Evolutionary conservation across 768 basidiomycete genomes (phyloP).

Genomic region (Sporobolomyces pararoseus): DNA sequence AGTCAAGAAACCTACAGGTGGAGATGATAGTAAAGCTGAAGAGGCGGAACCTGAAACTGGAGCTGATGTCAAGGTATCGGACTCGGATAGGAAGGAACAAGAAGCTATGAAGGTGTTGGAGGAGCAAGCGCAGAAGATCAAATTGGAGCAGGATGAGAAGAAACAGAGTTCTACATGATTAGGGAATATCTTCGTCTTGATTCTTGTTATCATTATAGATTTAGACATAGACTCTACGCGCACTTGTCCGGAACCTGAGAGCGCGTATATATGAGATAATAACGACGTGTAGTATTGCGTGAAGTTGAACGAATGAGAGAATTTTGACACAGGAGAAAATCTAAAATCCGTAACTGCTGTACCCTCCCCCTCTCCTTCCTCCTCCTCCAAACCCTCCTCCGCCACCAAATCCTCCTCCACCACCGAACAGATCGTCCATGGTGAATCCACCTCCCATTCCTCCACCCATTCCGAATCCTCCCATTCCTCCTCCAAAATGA

Average conservation of each 20-base stretch:
- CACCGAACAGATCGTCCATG: constrained; percentile 39
- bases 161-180: not conserved
- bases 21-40: constrained; percentile 22
- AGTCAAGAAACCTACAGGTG: constrained; percentile 31
- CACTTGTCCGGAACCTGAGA: too few relatives aligned
- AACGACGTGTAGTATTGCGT: too few relatives aligned
- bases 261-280: too few relatives aligned
- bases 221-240: too few relatives aligned
- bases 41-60: constrained; percentile 1
- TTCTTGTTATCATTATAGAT: not conserved
- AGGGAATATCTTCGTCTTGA: not conserved
- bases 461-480: constrained; percentile 37
- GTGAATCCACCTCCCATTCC: constrained; percentile 34
- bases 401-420: not conserved
- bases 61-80: not conserved
- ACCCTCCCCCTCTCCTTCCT: constrained; percentile 19
- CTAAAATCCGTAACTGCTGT: constrained; percentile 26
- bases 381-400: constrained; percentile 17
- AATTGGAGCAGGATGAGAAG: constrained; percentile 32
- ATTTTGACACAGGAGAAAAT: not conserved
- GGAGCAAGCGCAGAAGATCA: constrained; percentile 28
- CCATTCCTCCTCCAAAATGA: constrained; percentile 29
- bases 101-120: constrained; percentile 14
- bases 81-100: not conserved
- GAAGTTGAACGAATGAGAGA: not conserved